phyloP scores from a whole-genome alignment of 768 basidiomycete genomes.

The Trametes coccinea region DNA sequence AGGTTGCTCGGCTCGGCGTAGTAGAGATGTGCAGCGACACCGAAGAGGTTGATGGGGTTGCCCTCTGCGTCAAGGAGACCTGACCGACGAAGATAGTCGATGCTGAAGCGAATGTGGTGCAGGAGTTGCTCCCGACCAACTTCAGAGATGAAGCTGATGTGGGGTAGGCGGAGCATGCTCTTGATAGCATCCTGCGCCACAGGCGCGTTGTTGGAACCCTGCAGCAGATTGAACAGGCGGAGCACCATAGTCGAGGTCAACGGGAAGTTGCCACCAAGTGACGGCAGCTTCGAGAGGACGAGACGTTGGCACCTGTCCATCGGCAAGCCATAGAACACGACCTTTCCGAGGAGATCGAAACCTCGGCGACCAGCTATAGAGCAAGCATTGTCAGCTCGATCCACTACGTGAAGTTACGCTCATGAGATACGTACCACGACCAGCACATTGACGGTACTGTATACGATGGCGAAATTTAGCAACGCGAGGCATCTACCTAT shows the following conservation, averaged over 20 bases:
- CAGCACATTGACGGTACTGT: constrained; percentile 73
- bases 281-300: constrained; percentile 61
- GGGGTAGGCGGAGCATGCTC: constrained; percentile 56
- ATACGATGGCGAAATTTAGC: constrained; percentile 12
- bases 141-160: constrained; percentile 56
- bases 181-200: constrained; percentile 50
- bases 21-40: constrained; percentile 55
- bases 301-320: constrained; percentile 65
- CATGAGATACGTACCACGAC: constrained; percentile 39
- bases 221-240: constrained; percentile 63
- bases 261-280: constrained; percentile 64
- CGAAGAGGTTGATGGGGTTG: constrained; percentile 57
- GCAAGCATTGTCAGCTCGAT: not conserved
- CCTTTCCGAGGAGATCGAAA: constrained; percentile 67
- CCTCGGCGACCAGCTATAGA: constrained; percentile 64
- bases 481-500: not conserved
- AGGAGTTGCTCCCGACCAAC: constrained; percentile 56
- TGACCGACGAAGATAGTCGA: constrained; percentile 66
- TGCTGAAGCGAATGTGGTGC: constrained; percentile 68
- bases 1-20: constrained; percentile 73
- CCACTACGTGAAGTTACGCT: not conserved
- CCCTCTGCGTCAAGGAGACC: constrained; percentile 55
- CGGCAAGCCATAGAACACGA: constrained; percentile 70
- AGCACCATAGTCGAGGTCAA: constrained; percentile 65
- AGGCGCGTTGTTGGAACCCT: constrained; percentile 55